phyloP scores from a whole-genome alignment of 805 yeast genomes.

The Yarrowia phangngaensis region DNA sequence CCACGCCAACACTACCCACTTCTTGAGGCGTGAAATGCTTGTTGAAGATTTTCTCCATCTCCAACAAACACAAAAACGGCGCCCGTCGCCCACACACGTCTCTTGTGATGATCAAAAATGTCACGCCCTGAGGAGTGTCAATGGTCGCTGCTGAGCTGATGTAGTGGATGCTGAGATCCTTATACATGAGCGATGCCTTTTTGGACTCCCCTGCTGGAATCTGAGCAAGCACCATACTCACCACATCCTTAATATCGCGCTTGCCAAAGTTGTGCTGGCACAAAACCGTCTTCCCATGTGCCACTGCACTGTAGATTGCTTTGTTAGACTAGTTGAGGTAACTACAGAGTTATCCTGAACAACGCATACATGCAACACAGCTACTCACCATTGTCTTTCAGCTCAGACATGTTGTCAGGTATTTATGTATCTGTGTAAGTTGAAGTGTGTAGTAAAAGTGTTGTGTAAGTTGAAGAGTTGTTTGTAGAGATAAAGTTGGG shows the following conservation, averaged over 20 bases:
- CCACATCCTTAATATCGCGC: slow-evolving; percentile 28
- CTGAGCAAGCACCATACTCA: slow-evolving; percentile 31
- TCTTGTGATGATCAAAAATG: slow-evolving; percentile 35
- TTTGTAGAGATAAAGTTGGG: no score
- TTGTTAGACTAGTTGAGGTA: neutral
- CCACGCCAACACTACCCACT: neutral
- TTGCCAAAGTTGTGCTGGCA: slow-evolving; percentile 18
- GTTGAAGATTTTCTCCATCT: slow-evolving; percentile 26
- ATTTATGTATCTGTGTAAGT: no score
- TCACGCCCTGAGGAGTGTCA: slow-evolving; percentile 35
- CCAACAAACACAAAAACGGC: slow-evolving; percentile 33
- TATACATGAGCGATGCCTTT: slow-evolving; percentile 37
- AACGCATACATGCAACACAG: no score
- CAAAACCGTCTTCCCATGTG: slow-evolving; percentile 5
- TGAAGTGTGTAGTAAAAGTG: no score
- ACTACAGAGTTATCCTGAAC: no score
- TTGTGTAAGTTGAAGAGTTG: no score
- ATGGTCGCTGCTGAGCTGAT: slow-evolving; percentile 33
- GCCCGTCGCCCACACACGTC: slow-evolving; percentile 30
- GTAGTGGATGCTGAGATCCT: slow-evolving; percentile 37
- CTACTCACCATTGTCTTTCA: slow-evolving; percentile 18
- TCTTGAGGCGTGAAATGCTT: slow-evolving; percentile 3
- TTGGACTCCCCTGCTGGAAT: slow-evolving; percentile 34
- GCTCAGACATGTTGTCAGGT: slow-evolving; percentile 13
- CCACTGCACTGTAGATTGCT: slow-evolving; percentile 16